Evolutionary conservation across 257 asterid species (phyloP), one percentile per base, ranked within the genome.

Genomic region (Solanum paucissectum): DNA sequence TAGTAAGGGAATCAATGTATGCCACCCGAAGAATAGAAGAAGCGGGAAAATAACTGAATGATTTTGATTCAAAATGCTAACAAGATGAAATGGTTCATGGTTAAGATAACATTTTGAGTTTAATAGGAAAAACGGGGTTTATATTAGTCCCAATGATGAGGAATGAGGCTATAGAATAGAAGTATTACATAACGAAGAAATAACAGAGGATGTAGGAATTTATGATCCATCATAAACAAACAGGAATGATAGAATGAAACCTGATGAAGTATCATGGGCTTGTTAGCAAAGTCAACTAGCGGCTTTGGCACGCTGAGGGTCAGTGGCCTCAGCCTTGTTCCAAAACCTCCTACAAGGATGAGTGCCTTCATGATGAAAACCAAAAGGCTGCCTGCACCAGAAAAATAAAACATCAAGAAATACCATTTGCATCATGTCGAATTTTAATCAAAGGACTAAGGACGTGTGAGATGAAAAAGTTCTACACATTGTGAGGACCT

Each of bases 241-340:
- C 4, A 2, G 64, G 37, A 79, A 44, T 7, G 25, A 27, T 14
- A 46, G 29, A 68, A 71, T 75, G n/a, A 74, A 91, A 96, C 99
- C 99, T 96, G 99, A 92, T 96, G 99, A 95, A 96, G 90, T 89
- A 96, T 96, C 99, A 96, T 96, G 88, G 98, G 99, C 92, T 96
- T 96, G 94, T 96, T 96, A 72, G 95, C 99, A 89, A 96, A 96
- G 66, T 96, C 99, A 89, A 96, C 99, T 12, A 96, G 98, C 27
- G 99, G 99, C 92, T 96, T 96, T 20, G 99, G 99, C 88, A 95
- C 91, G 75, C 98, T 96, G 76, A 96, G 90, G 33, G 99, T 96
- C 90, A 96, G 87, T 12, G 99, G 99, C 95, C 99, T 94, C 95
- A 96, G 90, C 85, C 99, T 93, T 86, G 99, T 96, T 68, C 98